Evolutionary conservation across 73 alveolate species (phyloP).

Genomic region (Stentor coeruleus): DNA sequence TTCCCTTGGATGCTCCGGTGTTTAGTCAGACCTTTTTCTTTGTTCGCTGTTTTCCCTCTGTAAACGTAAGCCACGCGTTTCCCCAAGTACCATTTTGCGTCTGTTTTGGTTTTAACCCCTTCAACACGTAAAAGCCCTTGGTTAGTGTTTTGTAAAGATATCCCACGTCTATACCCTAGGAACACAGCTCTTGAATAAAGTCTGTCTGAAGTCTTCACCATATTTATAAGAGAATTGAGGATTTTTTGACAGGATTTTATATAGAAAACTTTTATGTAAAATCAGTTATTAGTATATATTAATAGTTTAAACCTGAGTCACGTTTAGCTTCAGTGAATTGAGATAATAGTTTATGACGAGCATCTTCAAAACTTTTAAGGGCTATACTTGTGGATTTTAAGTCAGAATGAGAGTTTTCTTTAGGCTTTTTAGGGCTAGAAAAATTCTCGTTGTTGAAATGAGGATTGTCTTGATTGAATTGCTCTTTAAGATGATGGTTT

Average conservation of each 20-base stretch:
- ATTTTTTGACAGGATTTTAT: too few relatives aligned
- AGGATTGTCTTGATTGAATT: too few relatives aligned
- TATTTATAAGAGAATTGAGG: too few relatives aligned
- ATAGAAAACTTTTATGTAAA: too few relatives aligned
- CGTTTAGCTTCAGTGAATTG: not conserved
- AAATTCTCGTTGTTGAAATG: too few relatives aligned
- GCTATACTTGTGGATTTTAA: conserved; percentile 6
- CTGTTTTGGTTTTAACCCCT: conserved; percentile 59
- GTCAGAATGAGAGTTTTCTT: not conserved
- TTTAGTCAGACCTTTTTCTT: conserved; percentile 42
- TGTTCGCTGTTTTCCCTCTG: conserved; percentile 45
- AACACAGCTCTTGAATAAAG: conserved; percentile 61
- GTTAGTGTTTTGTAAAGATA: conserved; percentile 38
- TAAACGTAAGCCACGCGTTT: conserved; percentile 64
- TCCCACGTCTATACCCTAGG: conserved; percentile 69
- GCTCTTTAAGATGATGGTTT: not conserved
- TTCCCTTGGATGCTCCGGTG: conserved; percentile 72
- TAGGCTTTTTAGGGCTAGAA: not conserved
- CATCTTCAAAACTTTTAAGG: not conserved
- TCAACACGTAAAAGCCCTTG: conserved; percentile 56
- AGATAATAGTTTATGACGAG: not conserved
- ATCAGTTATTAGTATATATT: too few relatives aligned
- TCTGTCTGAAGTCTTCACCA: too few relatives aligned
- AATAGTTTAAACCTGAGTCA: too few relatives aligned
- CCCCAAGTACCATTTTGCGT: conserved; percentile 59